A percentile compares a stretch with the other conserved stretches of the same genome.
phyloP scores from a whole-genome alignment of 345 rosid genomes.

The Eucalyptus polybractea region DNA sequence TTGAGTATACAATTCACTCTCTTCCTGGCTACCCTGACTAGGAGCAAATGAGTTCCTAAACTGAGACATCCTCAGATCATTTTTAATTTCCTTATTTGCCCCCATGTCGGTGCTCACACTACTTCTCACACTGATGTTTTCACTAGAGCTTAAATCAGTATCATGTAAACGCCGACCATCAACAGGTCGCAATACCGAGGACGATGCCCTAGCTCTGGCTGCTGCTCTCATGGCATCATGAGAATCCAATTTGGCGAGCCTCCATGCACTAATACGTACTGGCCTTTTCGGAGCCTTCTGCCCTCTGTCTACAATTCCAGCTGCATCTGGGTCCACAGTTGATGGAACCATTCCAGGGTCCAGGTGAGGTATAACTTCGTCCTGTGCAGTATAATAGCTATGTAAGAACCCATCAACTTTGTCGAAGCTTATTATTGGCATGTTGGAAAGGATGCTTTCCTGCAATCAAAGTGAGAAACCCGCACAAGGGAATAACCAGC shows the following conservation, averaged over 20 bases:
- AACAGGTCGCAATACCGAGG: constrained; percentile 75
- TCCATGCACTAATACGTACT: constrained; percentile 81
- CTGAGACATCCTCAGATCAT: constrained; percentile 36
- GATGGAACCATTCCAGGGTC: constrained; percentile 97
- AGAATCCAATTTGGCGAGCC: constrained; percentile 82
- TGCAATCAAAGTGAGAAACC: not conserved
- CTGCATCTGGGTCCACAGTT: constrained; percentile 87
- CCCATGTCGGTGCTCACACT: constrained; percentile 70
- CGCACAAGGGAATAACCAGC: not conserved
- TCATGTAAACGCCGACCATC: constrained; percentile 44
- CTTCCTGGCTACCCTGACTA: constrained; percentile 89
- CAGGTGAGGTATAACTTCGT: constrained; percentile 92
- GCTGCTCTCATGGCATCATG: constrained; percentile 82
- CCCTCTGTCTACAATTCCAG: constrained; percentile 57
- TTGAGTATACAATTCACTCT: constrained; percentile 74
- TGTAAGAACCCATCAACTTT: not conserved
- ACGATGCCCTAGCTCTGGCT: constrained; percentile 94
- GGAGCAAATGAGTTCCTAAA: constrained; percentile 59
- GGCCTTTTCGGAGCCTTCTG: constrained; percentile 56
- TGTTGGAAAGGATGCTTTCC: not conserved
- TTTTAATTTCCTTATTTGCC: constrained; percentile 47
- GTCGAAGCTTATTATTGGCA: not conserved
- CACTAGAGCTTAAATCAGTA: constrained; percentile 69
- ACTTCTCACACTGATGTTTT: constrained; percentile 71
- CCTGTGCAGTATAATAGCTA: constrained; percentile 27